Conservation (phyloP, 208 protist species). For the Crithidia sp. region DNA sequence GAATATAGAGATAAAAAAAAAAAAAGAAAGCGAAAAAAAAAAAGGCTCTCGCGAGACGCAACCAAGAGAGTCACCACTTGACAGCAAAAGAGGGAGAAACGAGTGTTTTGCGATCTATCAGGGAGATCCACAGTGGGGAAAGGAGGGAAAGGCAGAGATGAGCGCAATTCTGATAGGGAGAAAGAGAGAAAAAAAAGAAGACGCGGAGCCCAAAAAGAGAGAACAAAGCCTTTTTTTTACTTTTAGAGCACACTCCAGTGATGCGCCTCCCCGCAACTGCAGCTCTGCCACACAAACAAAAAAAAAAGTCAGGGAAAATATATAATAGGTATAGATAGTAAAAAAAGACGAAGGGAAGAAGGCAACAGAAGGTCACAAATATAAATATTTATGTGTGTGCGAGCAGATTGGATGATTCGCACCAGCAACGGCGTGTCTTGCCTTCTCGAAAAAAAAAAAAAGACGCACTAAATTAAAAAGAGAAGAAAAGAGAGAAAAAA, state of each 20-base stretch:
- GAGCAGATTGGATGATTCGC: no score
- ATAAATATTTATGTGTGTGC: not conserved
- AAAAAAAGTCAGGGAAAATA: not conserved
- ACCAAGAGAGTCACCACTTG: no score
- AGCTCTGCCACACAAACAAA: not conserved
- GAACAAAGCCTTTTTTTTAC: no score
- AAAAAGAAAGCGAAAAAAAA: not conserved
- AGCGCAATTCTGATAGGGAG: not conserved
- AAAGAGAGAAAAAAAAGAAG: not conserved
- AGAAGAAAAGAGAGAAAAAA: no score
- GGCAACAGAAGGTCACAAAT: not conserved
- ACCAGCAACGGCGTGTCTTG: no score
- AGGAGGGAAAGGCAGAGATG: not conserved
- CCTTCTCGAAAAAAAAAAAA: not conserved
- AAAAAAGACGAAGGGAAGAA: not conserved
- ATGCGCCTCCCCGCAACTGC: no score
- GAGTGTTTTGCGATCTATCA: not conserved
- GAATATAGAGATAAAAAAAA: not conserved
- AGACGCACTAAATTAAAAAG: no score
- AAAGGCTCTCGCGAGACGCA: not conserved
- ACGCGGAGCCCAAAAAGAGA: not conserved
- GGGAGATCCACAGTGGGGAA: not conserved
- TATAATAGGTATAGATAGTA: not conserved
- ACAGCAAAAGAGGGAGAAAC: not conserved
- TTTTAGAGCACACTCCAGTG: no score